These are phyloP conservation scores for Euryodendron excelsum DNA, from an alignment of 148 eudicot genomes.

Conservation along the genomic window DNA sequence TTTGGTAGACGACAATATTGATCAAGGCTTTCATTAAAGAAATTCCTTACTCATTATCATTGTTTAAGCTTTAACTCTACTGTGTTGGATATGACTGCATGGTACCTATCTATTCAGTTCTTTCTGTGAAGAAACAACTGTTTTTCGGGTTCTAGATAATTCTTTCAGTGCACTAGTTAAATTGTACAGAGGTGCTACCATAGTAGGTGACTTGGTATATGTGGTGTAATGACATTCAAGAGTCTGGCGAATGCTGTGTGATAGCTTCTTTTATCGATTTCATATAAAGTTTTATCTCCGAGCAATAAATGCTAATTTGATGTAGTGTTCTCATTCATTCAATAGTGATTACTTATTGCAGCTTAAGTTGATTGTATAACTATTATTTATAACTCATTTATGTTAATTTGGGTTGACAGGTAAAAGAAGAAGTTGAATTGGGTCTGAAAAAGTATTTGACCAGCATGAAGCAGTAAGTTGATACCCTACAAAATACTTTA, in stretches of 20 bases:
- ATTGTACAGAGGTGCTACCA: neutral
- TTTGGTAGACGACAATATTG: too few relatives aligned
- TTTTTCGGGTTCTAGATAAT: neutral
- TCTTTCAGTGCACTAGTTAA: neutral
- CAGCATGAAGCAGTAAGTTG: conserved; percentile 53
- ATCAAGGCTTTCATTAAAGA: too few relatives aligned
- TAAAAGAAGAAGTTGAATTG: conserved; percentile 88
- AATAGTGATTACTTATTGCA: neutral
- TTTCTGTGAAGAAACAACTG: neutral
- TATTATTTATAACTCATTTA: neutral
- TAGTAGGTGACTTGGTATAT: neutral
- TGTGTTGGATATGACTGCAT: neutral
- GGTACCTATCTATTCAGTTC: neutral
- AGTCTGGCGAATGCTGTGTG: neutral
- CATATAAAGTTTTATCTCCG: neutral
- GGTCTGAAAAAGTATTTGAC: conserved; percentile 67
- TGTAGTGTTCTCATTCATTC: neutral
- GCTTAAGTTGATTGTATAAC: neutral
- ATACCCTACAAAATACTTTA: neutral
- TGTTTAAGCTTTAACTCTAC: neutral
- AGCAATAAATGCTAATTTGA: neutral
- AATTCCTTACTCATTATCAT: neutral
- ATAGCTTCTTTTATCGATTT: neutral
- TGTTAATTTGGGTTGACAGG: conserved; percentile 40
- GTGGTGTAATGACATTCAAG: neutral